Base-by-base conservation (phyloP, 257 asterid genomes). In the Nicotiana noctiflora region DNA sequence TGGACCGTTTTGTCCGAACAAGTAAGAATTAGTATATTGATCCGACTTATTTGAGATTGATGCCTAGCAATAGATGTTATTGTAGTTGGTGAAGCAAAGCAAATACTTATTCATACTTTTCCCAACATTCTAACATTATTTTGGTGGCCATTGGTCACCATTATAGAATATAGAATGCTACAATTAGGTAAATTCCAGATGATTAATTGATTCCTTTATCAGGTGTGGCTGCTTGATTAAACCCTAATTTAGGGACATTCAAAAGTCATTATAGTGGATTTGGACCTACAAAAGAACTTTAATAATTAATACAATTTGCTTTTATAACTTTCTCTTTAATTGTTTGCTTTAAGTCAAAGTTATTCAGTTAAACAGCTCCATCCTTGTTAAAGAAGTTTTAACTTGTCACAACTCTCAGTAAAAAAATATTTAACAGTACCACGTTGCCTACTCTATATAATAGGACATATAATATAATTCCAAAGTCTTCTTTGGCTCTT, bases 281-380 rank as follows among this genome's bases (percentile, higher is more conserved):
- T 81, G 84, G 84, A 80, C 92, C 89, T 59, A 82, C 56, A 53
- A 27, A 29, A 57, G 88, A 72, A 46, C 78, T 90, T 88, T 86
- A 86, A 70, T 70, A 40, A 81, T 85, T 81, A 85, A 79, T 60
- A 80, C 82, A 46, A 60, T 81, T 75, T 55, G 77, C 89, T 84
- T 84, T 84, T 88, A 85, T 81, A 70, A 1, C 82, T 75, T 87
- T 81, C n/a, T 49, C 76, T 88, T 85, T 82, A 63, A 80, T 76
- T 75, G 81, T 84, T 84, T 70, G 57, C 74, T 82, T 81, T 46
- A 83, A 78, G 90, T 90, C 92, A 89, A 89, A 83, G 49, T 81
- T 86, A 80, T 82, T 88, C 86, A 84, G 88, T 80, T 88, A 87
- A 89, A 88, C 85, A 82, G 70, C 76, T 40, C 85, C 72, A 77